phyloP scores from a whole-genome alignment of 2,329 filamentous ascomycete species.

The Aplosporella prunicola region DNA sequence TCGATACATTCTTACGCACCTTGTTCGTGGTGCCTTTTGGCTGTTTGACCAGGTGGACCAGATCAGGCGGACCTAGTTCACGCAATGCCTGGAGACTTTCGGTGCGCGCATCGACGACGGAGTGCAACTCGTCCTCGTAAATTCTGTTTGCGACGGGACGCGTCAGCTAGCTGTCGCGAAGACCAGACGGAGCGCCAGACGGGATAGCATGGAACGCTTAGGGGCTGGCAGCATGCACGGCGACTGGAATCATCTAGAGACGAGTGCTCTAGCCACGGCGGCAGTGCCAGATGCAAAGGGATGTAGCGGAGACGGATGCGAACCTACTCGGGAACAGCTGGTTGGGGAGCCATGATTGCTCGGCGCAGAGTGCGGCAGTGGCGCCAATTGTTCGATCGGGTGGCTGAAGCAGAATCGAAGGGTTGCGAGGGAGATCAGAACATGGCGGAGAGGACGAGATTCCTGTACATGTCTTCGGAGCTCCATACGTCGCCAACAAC shows the following conservation, averaged over 20 bases:
- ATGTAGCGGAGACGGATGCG: constrained; percentile 11
- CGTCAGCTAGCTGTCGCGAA: constrained; percentile 5
- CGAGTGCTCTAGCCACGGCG: no score
- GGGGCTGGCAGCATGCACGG: no score
- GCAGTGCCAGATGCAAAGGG: no score
- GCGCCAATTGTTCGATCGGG: no score
- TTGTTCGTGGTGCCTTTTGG: constrained; percentile 50
- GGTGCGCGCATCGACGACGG: constrained; percentile 85
- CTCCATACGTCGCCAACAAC: no score
- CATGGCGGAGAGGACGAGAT: no score
- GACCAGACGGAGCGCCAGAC: background rate
- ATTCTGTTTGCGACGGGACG: constrained; percentile 48
- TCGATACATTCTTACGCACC: constrained; percentile 29
- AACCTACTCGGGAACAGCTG: constrained; percentile 35
- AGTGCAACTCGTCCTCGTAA: constrained; percentile 84
- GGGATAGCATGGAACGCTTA: no score
- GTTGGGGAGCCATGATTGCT: constrained; percentile 30
- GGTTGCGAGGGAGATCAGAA: no score
- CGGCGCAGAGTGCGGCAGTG: background rate
- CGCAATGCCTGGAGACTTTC: constrained; percentile 77
- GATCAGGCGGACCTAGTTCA: constrained; percentile 89
- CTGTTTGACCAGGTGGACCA: constrained; percentile 87
- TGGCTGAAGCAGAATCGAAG: no score
- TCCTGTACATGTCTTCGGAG: no score
- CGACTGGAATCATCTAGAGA: no score